Base-by-base conservation (phyloP, 441 rosid genomes). In the Pelargonium hybrid region DNA sequence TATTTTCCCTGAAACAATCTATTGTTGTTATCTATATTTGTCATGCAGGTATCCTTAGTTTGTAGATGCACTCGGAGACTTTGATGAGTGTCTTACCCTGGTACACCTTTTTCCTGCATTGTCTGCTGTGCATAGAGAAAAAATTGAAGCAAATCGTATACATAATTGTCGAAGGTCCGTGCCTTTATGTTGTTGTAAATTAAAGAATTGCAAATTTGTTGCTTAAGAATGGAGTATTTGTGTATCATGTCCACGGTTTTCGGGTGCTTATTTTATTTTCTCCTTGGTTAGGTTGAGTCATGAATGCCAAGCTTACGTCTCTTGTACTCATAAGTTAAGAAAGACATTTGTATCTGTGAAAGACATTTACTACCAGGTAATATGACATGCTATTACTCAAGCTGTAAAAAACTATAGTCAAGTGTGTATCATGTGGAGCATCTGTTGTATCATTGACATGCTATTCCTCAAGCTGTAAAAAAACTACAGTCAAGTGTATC, bases 301-400 rank as follows among this genome's bases (percentile, higher is more conserved):
- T 76, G 97, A 91, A 67, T 93, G 98, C 96, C 98, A 91, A 84
- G 97, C 96, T 17, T 93, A 84, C 72, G 79, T 93, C 73, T 84
- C 87, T 7, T 95, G 88, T 39, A 82, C 77, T 26, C 96, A 93
- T 83, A 87, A 93, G 54, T 77, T 93, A 76, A 77, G 97, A 4
- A 91, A 91, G 74, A 89, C 85, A 75, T 93, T 93, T 75, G 80
- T 93, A 43, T 89, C 98, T 69, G 96, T 93, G 23, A 91, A 93
- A 84, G 98, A 97, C 74, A 88, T 91, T 76, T 91, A 93, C 78
- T 91, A 90, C 75, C 97, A 91, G 97, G 98, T 88, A 50, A 76
- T 52, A 9, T 61, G 41, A 26, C 25, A 18, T 59, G n/a, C 37
- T 34, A 7, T 61, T 63, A 50, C 56, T n/a, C n/a, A 29, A 29